A percentile compares a stretch with the other conserved stretches of the same genome.
phyloP scores from a whole-genome alignment of 129 eudicot genomes.

The Centrapalus pauciflorus region DNA sequence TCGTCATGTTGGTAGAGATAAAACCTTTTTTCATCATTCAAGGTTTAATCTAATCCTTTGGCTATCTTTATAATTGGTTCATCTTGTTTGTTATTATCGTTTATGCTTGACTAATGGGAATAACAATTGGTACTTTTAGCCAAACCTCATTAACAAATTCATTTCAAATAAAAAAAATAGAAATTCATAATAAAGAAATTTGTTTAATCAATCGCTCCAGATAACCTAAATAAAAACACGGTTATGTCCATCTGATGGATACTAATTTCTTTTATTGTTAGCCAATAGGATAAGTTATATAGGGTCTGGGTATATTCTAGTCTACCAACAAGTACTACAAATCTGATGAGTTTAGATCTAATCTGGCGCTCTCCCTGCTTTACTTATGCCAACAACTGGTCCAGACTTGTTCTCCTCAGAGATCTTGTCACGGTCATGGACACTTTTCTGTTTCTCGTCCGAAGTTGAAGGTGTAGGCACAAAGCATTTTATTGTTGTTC shows the following conservation, averaged over 20 bases:
- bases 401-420: too few species aligned
- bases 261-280: slow-evolving; percentile 27
- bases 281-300: slow-evolving; percentile 7
- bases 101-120: too few species aligned
- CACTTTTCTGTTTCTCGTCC: neutral
- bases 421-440: neutral
- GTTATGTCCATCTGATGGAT: slow-evolving; percentile 21
- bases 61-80: too few species aligned
- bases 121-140: too few species aligned
- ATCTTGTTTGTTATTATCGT: too few species aligned
- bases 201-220: neutral
- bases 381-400: slow-evolving; percentile 2
- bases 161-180: neutral
- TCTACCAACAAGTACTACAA: slow-evolving; percentile 16
- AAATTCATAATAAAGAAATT: slow-evolving; percentile 12
- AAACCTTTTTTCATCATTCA: too few species aligned
- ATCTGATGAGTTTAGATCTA: slow-evolving; percentile 19
- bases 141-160: slow-evolving; percentile 4
- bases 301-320: neutral
- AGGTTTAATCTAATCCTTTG: too few species aligned
- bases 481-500: slow-evolving; percentile 3
- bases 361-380: slow-evolving; percentile 10
- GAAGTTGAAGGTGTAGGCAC: slow-evolving; percentile 16
- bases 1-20: too few species aligned
- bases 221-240: slow-evolving; percentile 24